Percentiles rank a stretch among this genome's conserved stretches.
These are phyloP conservation scores for Venturia nashicola DNA, from an alignment of 2,329 filamentous ascomycete genomes.

Conservation along the genomic window DNA sequence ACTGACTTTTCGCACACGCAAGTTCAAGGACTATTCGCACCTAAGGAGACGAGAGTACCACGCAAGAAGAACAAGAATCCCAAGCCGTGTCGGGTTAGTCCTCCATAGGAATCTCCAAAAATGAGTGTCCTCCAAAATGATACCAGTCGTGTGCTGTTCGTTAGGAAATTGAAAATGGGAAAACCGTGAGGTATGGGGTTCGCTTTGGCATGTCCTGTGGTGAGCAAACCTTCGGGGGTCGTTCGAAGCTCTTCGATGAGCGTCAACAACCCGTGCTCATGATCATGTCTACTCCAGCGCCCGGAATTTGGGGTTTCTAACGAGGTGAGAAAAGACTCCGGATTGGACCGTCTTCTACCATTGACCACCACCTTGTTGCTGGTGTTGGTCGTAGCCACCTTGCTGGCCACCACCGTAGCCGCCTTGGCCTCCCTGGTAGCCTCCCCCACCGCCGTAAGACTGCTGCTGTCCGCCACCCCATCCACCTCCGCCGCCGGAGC, in stretches of 20 bases:
- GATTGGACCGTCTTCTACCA: slow-evolving; percentile 11
- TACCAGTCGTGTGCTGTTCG: not conserved
- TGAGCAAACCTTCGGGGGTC: not conserved
- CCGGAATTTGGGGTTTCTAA: not conserved
- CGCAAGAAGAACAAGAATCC: slow-evolving; percentile 3
- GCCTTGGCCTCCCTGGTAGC: slow-evolving; percentile 19
- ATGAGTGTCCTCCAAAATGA: not conserved
- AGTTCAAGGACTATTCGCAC: slow-evolving; percentile 2
- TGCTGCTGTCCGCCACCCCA: slow-evolving; percentile 10
- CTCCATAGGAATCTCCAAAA: not conserved
- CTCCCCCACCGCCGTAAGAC: slow-evolving; percentile 11
- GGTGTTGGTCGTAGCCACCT: slow-evolving; percentile 16
- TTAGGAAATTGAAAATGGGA: not conserved
- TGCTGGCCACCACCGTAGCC: slow-evolving; percentile 12
- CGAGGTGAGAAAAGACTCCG: not conserved
- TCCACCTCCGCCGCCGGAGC: slow-evolving; percentile 2
- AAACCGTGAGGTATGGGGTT: not conserved
- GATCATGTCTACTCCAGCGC: not conserved
- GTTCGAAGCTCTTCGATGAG: not conserved
- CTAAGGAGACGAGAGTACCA: slow-evolving; percentile 2
- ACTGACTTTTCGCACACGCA: slow-evolving; percentile 1
- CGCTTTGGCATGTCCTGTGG: not conserved
- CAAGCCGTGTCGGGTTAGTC: not conserved
- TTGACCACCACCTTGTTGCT: slow-evolving; percentile 14
- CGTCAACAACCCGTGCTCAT: not conserved